Conservation (phyloP, 371 early-diverging fungal species). For the Cokeromyces recurvatus region DNA sequence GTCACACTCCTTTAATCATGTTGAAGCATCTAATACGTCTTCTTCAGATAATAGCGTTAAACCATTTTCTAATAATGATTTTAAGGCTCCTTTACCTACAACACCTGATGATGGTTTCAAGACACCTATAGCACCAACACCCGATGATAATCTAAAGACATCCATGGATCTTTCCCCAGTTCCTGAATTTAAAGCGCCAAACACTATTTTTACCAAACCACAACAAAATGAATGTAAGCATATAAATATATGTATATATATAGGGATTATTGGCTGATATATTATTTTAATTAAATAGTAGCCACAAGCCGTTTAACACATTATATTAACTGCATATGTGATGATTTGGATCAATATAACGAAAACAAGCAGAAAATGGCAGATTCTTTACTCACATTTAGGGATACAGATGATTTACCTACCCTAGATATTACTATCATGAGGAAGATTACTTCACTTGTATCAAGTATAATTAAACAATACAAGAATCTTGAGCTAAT, state of each 20-base stretch:
- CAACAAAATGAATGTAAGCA: conserved; percentile 5
- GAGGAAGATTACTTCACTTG: conserved; percentile 1
- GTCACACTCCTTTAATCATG: background rate
- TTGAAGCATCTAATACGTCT: background rate
- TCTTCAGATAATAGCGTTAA: too few species aligned
- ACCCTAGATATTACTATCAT: conserved; percentile 14
- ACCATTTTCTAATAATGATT: background rate
- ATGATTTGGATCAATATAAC: conserved; percentile 14
- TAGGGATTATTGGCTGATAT: background rate
- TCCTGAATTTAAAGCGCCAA: conserved; percentile 1
- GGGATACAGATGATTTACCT: conserved; percentile 10
- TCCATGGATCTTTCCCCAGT: background rate
- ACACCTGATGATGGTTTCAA: background rate
- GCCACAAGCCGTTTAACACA: conserved; percentile 9
- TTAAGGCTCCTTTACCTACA: background rate
- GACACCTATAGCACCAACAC: too few species aligned
- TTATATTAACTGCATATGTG: conserved; percentile 13
- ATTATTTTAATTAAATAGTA: conserved; percentile 7
- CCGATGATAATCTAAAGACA: too few species aligned
- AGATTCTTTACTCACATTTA: conserved; percentile 9
- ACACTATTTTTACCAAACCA: background rate
- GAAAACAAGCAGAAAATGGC: background rate
- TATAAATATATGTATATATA: background rate
- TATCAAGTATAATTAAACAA: background rate
- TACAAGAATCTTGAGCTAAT: conserved; percentile 5